Conservation (phyloP, 495 filamentous ascomycete species). For the Chaetomidium leptoderma region DNA sequence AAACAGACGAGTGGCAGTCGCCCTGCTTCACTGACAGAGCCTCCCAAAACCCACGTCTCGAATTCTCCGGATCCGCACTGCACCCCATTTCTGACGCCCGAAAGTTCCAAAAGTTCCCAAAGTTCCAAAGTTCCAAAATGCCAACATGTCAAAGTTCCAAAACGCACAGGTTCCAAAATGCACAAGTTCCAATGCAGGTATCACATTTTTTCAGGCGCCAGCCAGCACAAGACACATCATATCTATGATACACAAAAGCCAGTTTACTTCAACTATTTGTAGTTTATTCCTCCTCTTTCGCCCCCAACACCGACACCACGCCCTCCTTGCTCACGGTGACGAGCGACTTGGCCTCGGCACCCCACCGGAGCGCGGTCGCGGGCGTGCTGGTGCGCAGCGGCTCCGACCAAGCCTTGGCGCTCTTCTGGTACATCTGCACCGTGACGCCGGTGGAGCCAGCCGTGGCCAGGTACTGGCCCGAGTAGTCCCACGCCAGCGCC, state of each 20-base stretch:
- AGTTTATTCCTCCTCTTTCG: slow-evolving; percentile 20
- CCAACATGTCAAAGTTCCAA: no score
- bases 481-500: slow-evolving; percentile 84
- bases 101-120: no score
- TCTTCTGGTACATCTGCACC: slow-evolving; percentile 83
- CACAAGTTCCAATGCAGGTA: slow-evolving; percentile 6
- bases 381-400: slow-evolving; percentile 69
- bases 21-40: no score
- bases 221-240: not conserved
- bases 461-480: slow-evolving; percentile 84
- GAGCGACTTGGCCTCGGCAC: slow-evolving; percentile 65
- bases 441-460: slow-evolving; percentile 75
- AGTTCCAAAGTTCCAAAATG: no score
- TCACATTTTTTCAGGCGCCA: slow-evolving; percentile 5
- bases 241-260: slow-evolving; percentile 1
- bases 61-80: not conserved
- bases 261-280: not conserved
- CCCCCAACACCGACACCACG: slow-evolving; percentile 59
- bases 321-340: slow-evolving; percentile 71
- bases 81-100: not conserved
- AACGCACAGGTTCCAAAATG: no score
- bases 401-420: slow-evolving; percentile 82
- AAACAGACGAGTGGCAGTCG: not conserved
- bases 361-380: slow-evolving; percentile 72
- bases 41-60: not conserved